Percentiles rank a stretch among this genome's conserved stretches.
Conservation (phyloP, 2,329 filamentous ascomycete species). For the Talaromyces sp. region DNA sequence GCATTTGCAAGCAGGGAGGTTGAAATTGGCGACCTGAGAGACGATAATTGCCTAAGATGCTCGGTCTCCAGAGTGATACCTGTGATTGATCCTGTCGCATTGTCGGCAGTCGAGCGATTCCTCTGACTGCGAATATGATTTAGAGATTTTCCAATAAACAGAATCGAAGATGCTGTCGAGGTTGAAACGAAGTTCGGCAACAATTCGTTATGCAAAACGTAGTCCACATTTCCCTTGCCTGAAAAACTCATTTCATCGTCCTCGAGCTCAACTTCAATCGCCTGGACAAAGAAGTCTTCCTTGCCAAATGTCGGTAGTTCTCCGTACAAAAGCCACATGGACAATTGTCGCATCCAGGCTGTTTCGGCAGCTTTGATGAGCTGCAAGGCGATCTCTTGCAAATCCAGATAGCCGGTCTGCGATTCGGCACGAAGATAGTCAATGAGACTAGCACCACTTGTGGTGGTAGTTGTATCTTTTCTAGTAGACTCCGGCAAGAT, state of each 20-base stretch:
- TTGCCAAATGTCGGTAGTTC: conserved; percentile 72
- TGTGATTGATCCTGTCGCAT: conserved; percentile 45
- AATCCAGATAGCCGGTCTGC: conserved; percentile 83
- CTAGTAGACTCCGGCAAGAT: conserved; percentile 53
- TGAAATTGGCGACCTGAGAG: conserved; percentile 70
- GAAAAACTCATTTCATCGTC: conserved; percentile 20
- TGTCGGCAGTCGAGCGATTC: conserved; percentile 32
- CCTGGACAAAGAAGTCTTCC: conserved; percentile 81
- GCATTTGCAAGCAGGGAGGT: conserved; percentile 66
- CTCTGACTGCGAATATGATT: conserved; percentile 68
- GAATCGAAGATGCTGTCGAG: conserved; percentile 72
- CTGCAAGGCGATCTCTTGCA: conserved; percentile 71
- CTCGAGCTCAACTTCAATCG: conserved; percentile 38
- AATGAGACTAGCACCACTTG: conserved; percentile 69
- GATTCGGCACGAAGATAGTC: conserved; percentile 71
- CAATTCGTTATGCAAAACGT: conserved; percentile 56
- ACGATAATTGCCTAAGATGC: conserved; percentile 59
- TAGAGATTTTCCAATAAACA: conserved; percentile 86
- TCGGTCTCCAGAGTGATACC: conserved; percentile 56
- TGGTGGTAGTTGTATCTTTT: conserved; percentile 19
- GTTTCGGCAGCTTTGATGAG: conserved; percentile 77
- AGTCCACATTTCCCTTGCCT: conserved; percentile 51
- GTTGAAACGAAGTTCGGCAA: conserved; percentile 76
- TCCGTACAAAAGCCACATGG: conserved; percentile 88
- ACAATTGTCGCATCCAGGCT: conserved; percentile 86